A percentile compares a stretch with the other conserved stretches of the same genome.
phyloP scores from a whole-genome alignment of 2,329 filamentous ascomycete species.

The Hymenoscyphus fraxineus region DNA sequence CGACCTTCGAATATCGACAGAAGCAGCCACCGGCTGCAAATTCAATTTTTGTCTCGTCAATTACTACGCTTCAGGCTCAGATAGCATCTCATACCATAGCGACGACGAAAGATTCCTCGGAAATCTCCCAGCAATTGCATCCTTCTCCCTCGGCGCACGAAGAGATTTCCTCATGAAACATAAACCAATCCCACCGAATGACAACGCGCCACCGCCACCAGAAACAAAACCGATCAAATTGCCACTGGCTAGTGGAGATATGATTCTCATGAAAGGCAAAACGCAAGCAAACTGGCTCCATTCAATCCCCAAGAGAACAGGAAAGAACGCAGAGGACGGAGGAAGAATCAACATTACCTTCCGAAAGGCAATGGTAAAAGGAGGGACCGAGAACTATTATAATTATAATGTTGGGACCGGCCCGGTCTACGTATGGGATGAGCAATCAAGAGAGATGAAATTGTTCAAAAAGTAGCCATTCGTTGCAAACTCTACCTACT shows the following conservation, averaged over 20 bases:
- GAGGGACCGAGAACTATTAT: conserved; percentile 78
- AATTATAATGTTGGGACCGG: conserved; percentile 76
- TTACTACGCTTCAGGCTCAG: conserved; percentile 73
- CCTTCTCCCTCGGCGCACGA: conserved; percentile 66
- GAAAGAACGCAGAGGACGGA: conserved; percentile 58
- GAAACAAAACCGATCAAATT: conserved; percentile 47
- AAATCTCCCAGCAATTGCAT: conserved; percentile 65
- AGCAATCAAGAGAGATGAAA: conserved; percentile 43
- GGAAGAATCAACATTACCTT: conserved; percentile 77
- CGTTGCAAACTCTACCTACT: conserved; percentile 5
- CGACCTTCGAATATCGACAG: conserved; percentile 56
- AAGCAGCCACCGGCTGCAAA: conserved; percentile 59
- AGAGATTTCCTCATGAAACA: conserved; percentile 79
- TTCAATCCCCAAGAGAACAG: conserved; percentile 70
- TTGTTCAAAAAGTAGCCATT: conserved; percentile 25
- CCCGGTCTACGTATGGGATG: conserved; percentile 65
- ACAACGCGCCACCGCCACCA: conserved; percentile 24
- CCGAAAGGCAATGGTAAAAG: conserved; percentile 64
- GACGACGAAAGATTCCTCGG: conserved; percentile 79
- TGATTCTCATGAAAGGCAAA: conserved; percentile 71
- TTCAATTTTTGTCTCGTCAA: conserved; percentile 83
- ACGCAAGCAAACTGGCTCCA: conserved; percentile 79
- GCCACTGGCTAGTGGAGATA: conserved; percentile 64
- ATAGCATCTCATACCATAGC: conserved; percentile 76
- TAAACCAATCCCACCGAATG: conserved; percentile 52